Conservation (phyloP, 805 yeast species). For the Candida namnaoensis region DNA sequence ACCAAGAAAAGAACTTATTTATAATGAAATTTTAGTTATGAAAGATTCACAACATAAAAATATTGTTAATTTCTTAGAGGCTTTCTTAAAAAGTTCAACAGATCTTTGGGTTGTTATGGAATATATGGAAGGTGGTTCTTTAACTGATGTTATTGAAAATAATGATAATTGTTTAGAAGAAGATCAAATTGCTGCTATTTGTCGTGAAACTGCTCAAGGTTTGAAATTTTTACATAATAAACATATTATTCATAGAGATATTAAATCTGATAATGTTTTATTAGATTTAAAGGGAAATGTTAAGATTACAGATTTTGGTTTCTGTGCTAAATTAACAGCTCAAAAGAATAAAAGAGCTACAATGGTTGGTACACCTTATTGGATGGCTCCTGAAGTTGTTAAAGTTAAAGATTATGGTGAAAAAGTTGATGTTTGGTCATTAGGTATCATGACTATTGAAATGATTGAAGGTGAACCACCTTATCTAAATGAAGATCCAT, state of each 20-base stretch:
- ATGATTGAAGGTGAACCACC: slow-evolving; percentile 99
- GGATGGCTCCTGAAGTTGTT: slow-evolving; percentile 99
- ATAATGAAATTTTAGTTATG: slow-evolving; percentile 95
- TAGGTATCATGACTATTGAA: slow-evolving; percentile 97
- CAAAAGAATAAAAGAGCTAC: slow-evolving; percentile 88
- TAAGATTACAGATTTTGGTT: slow-evolving; percentile 94
- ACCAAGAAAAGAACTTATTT: slow-evolving; percentile 90
- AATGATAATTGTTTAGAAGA: slow-evolving; percentile 66
- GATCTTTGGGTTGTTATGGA: slow-evolving; percentile 99
- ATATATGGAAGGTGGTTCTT: slow-evolving; percentile 97
- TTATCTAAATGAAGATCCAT: slow-evolving; percentile 90
- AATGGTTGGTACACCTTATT: slow-evolving; percentile 98
- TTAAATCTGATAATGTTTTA: slow-evolving; percentile 91
- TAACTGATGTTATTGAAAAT: slow-evolving; percentile 92
- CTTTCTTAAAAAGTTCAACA: slow-evolving; percentile 67
- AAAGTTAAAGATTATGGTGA: slow-evolving; percentile 93
- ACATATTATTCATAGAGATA: slow-evolving; percentile 93
- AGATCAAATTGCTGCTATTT: slow-evolving; percentile 85
- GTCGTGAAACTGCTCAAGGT: slow-evolving; percentile 86
- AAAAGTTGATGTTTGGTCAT: slow-evolving; percentile 96
- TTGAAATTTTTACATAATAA: slow-evolving; percentile 86
- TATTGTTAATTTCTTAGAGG: slow-evolving; percentile 90
- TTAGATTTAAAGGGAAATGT: slow-evolving; percentile 77
- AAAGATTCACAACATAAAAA: slow-evolving; percentile 90
- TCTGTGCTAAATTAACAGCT: slow-evolving; percentile 89